Conservation (phyloP, 192 early-diverging fungal genomes). For the Fimicolochytrium jonesii region DNA sequence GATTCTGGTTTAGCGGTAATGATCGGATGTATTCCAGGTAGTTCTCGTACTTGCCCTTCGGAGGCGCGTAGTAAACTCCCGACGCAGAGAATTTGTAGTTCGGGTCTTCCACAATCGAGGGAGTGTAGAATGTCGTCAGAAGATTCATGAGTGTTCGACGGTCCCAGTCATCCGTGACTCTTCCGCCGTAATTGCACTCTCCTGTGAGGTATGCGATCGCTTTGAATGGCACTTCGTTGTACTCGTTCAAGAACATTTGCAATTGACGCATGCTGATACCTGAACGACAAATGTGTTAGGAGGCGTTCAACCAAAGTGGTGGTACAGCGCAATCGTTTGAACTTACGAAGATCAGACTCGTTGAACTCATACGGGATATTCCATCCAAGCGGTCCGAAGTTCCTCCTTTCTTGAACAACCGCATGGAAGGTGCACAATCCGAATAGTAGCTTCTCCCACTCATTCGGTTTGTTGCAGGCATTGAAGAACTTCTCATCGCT, state of each 20-base stretch:
- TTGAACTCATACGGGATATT: slow-evolving; percentile 70
- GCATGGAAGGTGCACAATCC: slow-evolving; percentile 65
- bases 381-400: slow-evolving; percentile 65
- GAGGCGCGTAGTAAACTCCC: slow-evolving; percentile 51
- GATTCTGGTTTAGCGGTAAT: slow-evolving; percentile 55
- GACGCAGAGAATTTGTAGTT: slow-evolving; percentile 55
- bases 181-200: slow-evolving; percentile 64
- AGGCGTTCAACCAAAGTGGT: not conserved
- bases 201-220: slow-evolving; percentile 56
- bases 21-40: slow-evolving; percentile 56
- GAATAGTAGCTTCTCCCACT: slow-evolving; percentile 64
- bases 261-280: slow-evolving; percentile 58
- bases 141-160: slow-evolving; percentile 55
- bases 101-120: slow-evolving; percentile 46
- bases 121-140: slow-evolving; percentile 52
- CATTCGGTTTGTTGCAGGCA: slow-evolving; percentile 42
- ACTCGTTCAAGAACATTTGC: slow-evolving; percentile 62
- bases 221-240: slow-evolving; percentile 58
- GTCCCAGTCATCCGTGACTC: slow-evolving; percentile 68
- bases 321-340: not conserved
- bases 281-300: slow-evolving; percentile 4
- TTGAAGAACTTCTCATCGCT: slow-evolving; percentile 58
- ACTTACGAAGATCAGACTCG: slow-evolving; percentile 56
- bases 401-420: slow-evolving; percentile 58
- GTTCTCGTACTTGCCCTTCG: slow-evolving; percentile 47